phyloP scores from a whole-genome alignment of 2,329 filamentous ascomycete species.

The Volutella citrinella region DNA sequence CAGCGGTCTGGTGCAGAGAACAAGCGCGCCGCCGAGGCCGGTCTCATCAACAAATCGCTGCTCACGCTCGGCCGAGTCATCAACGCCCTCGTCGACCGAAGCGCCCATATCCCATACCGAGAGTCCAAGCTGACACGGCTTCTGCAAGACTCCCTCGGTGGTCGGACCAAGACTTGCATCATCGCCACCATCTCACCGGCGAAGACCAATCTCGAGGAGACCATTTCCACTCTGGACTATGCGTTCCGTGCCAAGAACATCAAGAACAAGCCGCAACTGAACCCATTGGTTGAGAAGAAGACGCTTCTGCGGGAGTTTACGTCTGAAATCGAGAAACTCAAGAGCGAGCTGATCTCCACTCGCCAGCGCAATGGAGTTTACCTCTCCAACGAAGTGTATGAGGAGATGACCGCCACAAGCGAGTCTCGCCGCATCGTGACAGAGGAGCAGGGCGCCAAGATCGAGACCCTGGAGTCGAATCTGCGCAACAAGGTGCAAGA shows the following conservation, averaged over 20 bases:
- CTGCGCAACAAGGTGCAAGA: slow-evolving; percentile 93
- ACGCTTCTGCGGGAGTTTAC: slow-evolving; percentile 89
- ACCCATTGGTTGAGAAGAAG: slow-evolving; percentile 89
- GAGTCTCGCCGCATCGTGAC: slow-evolving; percentile 88
- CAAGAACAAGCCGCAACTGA: slow-evolving; percentile 94
- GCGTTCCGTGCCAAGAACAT: slow-evolving; percentile 98
- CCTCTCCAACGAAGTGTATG: slow-evolving; percentile 81
- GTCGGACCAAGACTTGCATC: slow-evolving; percentile 96
- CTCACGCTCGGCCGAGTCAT: slow-evolving; percentile 94
- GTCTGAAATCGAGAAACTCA: slow-evolving; percentile 87
- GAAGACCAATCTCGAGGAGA: slow-evolving; percentile 94
- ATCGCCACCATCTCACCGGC: slow-evolving; percentile 95
- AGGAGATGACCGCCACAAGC: slow-evolving; percentile 87
- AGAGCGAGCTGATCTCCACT: slow-evolving; percentile 89
- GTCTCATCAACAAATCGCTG: slow-evolving; percentile 96
- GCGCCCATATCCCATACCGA: slow-evolving; percentile 82
- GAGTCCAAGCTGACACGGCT: slow-evolving; percentile 96
- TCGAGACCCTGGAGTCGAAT: slow-evolving; percentile 88
- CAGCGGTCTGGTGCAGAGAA: slow-evolving; percentile 96
- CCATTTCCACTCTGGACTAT: slow-evolving; percentile 96
- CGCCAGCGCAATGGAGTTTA: slow-evolving; percentile 94
- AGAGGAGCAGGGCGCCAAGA: slow-evolving; percentile 88
- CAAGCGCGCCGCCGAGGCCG: slow-evolving; percentile 92
- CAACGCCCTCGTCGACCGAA: slow-evolving; percentile 90
- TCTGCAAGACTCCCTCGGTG: slow-evolving; percentile 93